phyloP scores from a whole-genome alignment of 2,329 filamentous ascomycete genomes.

The Ophiostoma piceae region DNA sequence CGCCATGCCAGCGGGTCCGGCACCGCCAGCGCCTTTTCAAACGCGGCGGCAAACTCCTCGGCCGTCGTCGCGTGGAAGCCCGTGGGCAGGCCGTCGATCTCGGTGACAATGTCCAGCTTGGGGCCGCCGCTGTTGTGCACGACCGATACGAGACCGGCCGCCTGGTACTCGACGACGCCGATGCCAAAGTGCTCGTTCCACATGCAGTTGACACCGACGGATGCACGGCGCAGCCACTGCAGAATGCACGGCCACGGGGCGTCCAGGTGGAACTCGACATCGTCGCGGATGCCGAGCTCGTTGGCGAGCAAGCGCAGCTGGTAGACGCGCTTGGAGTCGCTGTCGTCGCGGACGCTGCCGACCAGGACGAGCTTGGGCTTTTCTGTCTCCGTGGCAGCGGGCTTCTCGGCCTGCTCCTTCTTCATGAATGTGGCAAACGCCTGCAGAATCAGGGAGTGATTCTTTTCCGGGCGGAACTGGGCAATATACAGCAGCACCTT shows the following conservation, averaged over 20 bases:
- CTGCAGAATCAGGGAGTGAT: constrained; percentile 79
- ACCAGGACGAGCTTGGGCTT: constrained; percentile 70
- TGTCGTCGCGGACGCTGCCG: constrained; percentile 83
- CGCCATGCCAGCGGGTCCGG: constrained; percentile 71
- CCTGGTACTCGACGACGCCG: constrained; percentile 96
- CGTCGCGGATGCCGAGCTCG: constrained; percentile 77
- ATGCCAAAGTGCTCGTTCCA: constrained; percentile 99
- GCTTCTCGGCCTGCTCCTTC: constrained; percentile 31
- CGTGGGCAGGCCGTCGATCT: constrained; percentile 72
- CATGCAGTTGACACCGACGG: constrained; percentile 93
- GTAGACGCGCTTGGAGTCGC: constrained; percentile 78
- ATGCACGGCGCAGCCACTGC: constrained; percentile 68
- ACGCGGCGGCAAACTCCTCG: constrained; percentile 74
- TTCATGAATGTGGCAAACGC: constrained; percentile 75
- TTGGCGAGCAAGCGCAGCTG: constrained; percentile 79
- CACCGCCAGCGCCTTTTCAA: constrained; percentile 68
- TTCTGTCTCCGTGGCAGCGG: not conserved
- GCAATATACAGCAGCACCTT: constrained; percentile 84
- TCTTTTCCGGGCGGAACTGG: constrained; percentile 96
- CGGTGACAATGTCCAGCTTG: constrained; percentile 84
- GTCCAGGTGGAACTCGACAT: constrained; percentile 83
- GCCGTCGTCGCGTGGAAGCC: constrained; percentile 81
- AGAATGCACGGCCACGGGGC: constrained; percentile 85
- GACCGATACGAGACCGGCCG: constrained; percentile 84
- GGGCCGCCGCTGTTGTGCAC: constrained; percentile 92